A percentile compares a stretch with the other conserved stretches of the same genome.
These are phyloP conservation scores for Plasmodium gonderi DNA, from an alignment of 169 alveolate species.

Conservation along the genomic window DNA sequence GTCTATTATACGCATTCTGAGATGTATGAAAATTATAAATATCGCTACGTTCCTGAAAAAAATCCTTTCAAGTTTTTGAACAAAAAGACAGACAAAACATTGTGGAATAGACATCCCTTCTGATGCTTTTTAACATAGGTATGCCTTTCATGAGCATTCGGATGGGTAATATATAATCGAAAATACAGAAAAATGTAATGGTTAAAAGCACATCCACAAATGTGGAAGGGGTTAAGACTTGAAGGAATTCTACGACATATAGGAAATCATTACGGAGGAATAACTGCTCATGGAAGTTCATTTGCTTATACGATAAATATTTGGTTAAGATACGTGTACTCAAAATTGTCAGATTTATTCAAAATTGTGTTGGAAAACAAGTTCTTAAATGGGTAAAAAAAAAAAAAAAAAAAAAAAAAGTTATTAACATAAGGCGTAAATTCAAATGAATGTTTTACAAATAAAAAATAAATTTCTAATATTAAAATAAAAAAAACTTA, in stretches of 20 bases:
- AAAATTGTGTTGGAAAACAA: background rate
- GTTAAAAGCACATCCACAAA: too few relatives aligned
- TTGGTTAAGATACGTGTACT: background rate
- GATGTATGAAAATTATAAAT: constrained; percentile 86
- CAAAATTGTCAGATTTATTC: background rate
- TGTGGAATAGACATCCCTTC: constrained; percentile 81
- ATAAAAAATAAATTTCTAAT: background rate
- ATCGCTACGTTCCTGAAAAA: constrained; percentile 86
- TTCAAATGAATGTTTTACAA: background rate
- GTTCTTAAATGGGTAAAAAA: background rate
- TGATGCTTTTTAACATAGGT: too few relatives aligned
- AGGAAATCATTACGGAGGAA: too few relatives aligned
- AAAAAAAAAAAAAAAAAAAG: background rate
- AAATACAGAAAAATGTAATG: too few relatives aligned
- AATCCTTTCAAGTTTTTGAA: constrained; percentile 85
- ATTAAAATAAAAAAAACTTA: background rate
- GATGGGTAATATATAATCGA: too few relatives aligned
- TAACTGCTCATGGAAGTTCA: too few relatives aligned
- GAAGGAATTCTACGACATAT: too few relatives aligned
- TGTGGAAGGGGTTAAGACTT: too few relatives aligned
- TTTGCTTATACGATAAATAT: too few relatives aligned
- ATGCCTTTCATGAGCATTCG: too few relatives aligned
- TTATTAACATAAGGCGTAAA: background rate
- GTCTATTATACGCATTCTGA: constrained; percentile 84
- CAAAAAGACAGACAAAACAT: constrained; percentile 57